These are phyloP conservation scores for Tuctoria greenei DNA, from an alignment of 176 grass and related monocot genomes.

Conservation along the genomic window DNA sequence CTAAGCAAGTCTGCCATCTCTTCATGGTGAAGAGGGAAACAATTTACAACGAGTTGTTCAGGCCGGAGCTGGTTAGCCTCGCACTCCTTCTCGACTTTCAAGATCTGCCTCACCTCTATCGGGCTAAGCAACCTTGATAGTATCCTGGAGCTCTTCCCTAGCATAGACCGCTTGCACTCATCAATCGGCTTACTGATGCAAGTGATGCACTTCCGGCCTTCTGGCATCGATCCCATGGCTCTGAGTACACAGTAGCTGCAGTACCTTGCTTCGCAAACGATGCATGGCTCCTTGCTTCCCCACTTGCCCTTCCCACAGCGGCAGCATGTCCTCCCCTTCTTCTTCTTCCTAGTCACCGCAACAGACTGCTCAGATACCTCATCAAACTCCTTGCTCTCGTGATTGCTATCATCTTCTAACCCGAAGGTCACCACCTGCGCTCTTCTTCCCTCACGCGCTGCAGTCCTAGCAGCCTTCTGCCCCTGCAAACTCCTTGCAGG, in stretches of 20 bases:
- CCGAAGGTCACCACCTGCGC: constrained; percentile 69
- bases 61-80: constrained; percentile 88
- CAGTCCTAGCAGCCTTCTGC: constrained; percentile 6
- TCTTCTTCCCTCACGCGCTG: constrained; percentile 42
- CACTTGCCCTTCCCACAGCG: constrained; percentile 86
- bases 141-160: constrained; percentile 81
- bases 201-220: constrained; percentile 80
- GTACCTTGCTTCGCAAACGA: constrained; percentile 70
- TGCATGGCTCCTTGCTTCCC: constrained; percentile 86
- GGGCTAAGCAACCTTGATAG: constrained; percentile 65
- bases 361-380: constrained; percentile 47
- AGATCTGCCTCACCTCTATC: constrained; percentile 84
- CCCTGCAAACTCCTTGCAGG: constrained; percentile 44
- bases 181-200: constrained; percentile 81
- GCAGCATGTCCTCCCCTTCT: constrained; percentile 48
- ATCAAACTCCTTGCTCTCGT: constrained; percentile 54
- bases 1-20: constrained; percentile 82
- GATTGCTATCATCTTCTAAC: constrained; percentile 40
- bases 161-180: constrained; percentile 68
- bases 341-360: constrained; percentile 59
- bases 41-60: constrained; percentile 74
- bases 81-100: constrained; percentile 94
- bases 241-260: constrained; percentile 81
- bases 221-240: constrained; percentile 96
- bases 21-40: constrained; percentile 52